Evolutionary conservation across 1,284 basidiomycete genomes (phyloP).

Genomic region (Ceratorhiza oryzae-sativae): DNA sequence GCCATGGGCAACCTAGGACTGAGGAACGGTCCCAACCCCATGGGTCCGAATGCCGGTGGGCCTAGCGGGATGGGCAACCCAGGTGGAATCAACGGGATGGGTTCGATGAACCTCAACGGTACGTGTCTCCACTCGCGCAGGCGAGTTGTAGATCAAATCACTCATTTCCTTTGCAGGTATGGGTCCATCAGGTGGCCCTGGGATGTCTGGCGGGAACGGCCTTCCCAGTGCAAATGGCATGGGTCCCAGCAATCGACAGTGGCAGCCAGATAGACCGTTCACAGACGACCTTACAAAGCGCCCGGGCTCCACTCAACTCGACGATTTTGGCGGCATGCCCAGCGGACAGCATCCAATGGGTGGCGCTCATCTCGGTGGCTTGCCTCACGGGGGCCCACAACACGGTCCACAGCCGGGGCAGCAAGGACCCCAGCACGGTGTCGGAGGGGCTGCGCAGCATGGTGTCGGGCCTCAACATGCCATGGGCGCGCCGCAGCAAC

Average conservation of each 20-base stretch:
- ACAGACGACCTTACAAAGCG: constrained; percentile 8
- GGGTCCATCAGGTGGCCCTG: constrained; percentile 5
- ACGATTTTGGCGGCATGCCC: constrained; percentile 10
- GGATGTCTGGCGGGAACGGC: constrained; percentile 15
- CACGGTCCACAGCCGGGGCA: constrained; percentile 5
- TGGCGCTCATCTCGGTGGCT: not conserved
- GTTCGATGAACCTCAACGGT: constrained; percentile 26
- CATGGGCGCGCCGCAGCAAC: not conserved
- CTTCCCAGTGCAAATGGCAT: constrained; percentile 3
- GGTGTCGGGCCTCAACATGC: not conserved
- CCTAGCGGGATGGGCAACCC: not conserved
- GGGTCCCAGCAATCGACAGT: not conserved
- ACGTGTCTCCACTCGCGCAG: not conserved
- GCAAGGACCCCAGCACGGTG: constrained; percentile 29
- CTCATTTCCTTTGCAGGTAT: constrained; percentile 9
- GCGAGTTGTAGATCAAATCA: constrained; percentile 4
- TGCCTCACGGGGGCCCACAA: constrained; percentile 9
- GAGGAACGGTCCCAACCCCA: not conserved
- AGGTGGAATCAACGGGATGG: constrained; percentile 16
- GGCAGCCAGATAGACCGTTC: constrained; percentile 5
- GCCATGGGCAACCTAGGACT: not conserved
- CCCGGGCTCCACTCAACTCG: constrained; percentile 9
- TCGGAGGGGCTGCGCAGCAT: constrained; percentile 34
- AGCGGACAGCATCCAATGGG: not conserved
- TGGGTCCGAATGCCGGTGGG: constrained; percentile 5